These are phyloP conservation scores for Ilyonectria robusta DNA, from an alignment of 2,329 filamentous ascomycete species.

Conservation along the genomic window DNA sequence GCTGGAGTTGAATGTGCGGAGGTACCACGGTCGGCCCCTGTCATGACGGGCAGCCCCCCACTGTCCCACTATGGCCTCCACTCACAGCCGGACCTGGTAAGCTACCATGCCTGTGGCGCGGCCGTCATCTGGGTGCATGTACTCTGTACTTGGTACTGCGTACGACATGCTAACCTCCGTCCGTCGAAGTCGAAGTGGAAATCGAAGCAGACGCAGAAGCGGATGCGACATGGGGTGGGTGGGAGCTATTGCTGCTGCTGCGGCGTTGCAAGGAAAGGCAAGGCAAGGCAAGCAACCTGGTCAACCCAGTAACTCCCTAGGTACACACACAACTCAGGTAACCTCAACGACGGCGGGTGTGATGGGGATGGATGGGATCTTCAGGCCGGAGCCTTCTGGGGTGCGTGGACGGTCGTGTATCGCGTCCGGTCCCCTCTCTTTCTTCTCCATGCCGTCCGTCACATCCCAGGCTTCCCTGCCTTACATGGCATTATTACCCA, in stretches of 20 bases:
- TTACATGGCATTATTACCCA: neutral
- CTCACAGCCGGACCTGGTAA: neutral
- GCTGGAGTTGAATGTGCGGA: constrained; percentile 8
- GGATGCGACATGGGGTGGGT: neutral
- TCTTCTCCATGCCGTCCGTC: constrained; percentile 21
- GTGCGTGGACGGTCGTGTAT: neutral
- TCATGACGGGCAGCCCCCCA: constrained; percentile 11
- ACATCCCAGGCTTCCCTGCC: neutral
- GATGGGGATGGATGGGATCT: neutral
- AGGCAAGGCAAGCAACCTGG: neutral
- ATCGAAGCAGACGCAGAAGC: constrained; percentile 2
- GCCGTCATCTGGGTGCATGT: neutral
- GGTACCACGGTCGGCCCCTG: constrained; percentile 10
- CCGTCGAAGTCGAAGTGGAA: constrained; percentile 7
- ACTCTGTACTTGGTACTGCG: neutral
- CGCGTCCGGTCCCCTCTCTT: constrained; percentile 1
- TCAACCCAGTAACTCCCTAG: too few relatives aligned
- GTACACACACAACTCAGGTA: neutral
- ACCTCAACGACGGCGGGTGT: neutral
- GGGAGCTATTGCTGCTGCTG: neutral
- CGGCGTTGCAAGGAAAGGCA: too few relatives aligned
- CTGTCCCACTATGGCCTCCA: neutral
- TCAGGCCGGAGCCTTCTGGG: constrained; percentile 6
- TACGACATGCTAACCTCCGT: neutral
- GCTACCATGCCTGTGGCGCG: neutral